These are phyloP conservation scores for Epichloe sibirici DNA, from an alignment of 2,329 filamentous ascomycete species.

Conservation along the genomic window DNA sequence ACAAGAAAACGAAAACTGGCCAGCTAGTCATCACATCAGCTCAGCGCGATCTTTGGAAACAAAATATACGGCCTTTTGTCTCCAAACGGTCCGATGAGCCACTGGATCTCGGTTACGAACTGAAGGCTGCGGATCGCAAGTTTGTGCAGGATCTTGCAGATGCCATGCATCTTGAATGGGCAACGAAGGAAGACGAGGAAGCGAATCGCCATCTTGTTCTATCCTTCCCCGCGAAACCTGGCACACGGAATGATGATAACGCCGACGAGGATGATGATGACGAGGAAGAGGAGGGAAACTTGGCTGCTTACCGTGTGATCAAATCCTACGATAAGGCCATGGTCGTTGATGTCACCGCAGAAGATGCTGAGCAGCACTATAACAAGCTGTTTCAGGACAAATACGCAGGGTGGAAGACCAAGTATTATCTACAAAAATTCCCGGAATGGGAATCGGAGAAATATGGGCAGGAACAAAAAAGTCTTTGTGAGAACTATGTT, in stretches of 20 bases:
- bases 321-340: constrained; percentile 85
- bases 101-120: constrained; percentile 59
- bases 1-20: constrained; percentile 39
- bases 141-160: constrained; percentile 82
- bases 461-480: constrained; percentile 61
- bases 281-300: constrained; percentile 62
- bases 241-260: constrained; percentile 44
- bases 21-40: constrained; percentile 63
- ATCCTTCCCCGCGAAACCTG: constrained; percentile 30
- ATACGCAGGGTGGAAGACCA: constrained; percentile 86
- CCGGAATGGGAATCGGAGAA: constrained; percentile 71
- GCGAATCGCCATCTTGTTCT: constrained; percentile 41
- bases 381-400: constrained; percentile 81
- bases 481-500: constrained; percentile 89
- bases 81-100: constrained; percentile 51
- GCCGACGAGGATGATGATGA: constrained; percentile 23
- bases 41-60: constrained; percentile 73
- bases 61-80: constrained; percentile 71
- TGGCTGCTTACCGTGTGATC: constrained; percentile 75
- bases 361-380: constrained; percentile 67
- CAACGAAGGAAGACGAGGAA: constrained; percentile 43
- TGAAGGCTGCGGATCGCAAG: constrained; percentile 78
- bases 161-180: constrained; percentile 44
- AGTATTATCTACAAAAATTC: constrained; percentile 86
- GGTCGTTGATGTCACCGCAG: constrained; percentile 65